Evolutionary conservation across 192 early-diverging fungal genomes (phyloP).

Genomic region (Coemansia sp.): DNA sequence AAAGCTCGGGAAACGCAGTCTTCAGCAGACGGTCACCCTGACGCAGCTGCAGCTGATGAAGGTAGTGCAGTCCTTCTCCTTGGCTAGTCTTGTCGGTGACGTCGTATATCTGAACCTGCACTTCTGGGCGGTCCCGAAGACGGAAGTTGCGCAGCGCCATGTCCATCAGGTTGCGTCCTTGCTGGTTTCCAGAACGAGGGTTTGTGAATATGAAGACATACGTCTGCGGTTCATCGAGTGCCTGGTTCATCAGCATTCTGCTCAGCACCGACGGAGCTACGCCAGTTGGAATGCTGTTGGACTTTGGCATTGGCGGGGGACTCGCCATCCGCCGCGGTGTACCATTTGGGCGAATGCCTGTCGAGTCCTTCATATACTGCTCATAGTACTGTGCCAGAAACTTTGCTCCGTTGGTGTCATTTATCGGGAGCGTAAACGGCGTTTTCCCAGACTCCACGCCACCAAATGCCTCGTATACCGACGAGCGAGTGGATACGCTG

Average conservation of each 20-base stretch:
- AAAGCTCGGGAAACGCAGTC: conserved; percentile 51
- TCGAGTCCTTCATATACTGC: conserved; percentile 40
- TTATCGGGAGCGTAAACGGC: conserved; percentile 33
- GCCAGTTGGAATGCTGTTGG: background rate
- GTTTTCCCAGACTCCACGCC: conserved; percentile 24
- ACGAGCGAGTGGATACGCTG: conserved; percentile 13
- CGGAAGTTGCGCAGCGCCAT: conserved; percentile 69
- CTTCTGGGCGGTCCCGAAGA: conserved; percentile 60
- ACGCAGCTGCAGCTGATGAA: conserved; percentile 57
- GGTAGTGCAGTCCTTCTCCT: conserved; percentile 58
- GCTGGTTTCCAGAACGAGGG: conserved; percentile 71
- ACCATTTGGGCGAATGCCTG: conserved; percentile 15
- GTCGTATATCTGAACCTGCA: conserved; percentile 75
- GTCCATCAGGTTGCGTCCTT: conserved; percentile 61
- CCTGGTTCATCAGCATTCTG: conserved; percentile 9
- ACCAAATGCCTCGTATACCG: conserved; percentile 18
- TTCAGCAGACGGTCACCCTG: conserved; percentile 49
- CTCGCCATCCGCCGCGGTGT: background rate
- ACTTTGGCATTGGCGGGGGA: conserved; percentile 10
- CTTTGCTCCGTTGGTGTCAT: conserved; percentile 30
- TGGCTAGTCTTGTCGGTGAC: conserved; percentile 62
- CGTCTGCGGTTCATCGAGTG: conserved; percentile 54
- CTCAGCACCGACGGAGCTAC: conserved; percentile 17
- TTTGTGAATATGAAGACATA: conserved; percentile 78
- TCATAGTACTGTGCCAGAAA: conserved; percentile 50